phyloP scores from a whole-genome alignment of 768 basidiomycete genomes.

The Mycena crocata region DNA sequence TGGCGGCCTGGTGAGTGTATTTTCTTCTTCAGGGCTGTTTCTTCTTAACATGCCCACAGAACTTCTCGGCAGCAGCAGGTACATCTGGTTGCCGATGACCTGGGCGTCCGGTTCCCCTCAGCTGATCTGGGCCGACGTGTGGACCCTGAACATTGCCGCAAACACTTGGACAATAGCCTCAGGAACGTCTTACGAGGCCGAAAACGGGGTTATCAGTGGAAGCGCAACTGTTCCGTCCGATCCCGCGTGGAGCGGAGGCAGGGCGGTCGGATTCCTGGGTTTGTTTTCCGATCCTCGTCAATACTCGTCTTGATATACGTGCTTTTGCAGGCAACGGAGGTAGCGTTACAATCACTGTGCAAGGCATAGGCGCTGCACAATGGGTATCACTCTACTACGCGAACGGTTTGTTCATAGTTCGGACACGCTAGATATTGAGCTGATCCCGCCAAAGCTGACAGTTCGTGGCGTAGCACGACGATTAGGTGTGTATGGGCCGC shows the following conservation, averaged over 20 bases:
- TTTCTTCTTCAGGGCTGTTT: too few relatives aligned
- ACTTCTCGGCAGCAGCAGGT: constrained; percentile 65
- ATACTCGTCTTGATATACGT: not conserved
- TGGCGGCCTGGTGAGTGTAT: too few relatives aligned
- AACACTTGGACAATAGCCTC: constrained; percentile 62
- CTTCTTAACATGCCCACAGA: too few relatives aligned
- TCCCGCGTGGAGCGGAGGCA: constrained; percentile 63
- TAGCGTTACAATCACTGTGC: constrained; percentile 65
- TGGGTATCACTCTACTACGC: constrained; percentile 74
- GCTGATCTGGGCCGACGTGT: constrained; percentile 67
- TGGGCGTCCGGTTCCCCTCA: constrained; percentile 67
- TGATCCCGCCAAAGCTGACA: constrained; percentile 53
- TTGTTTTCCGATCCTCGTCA: constrained; percentile 13
- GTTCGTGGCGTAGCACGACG: constrained; percentile 68
- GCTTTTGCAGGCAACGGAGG: constrained; percentile 62
- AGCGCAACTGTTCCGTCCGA: constrained; percentile 56
- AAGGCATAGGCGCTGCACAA: constrained; percentile 63
- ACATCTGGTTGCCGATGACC: constrained; percentile 71
- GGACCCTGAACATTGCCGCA: constrained; percentile 62
- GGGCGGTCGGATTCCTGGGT: constrained; percentile 69
- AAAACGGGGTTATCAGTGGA: constrained; percentile 61
- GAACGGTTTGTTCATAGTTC: constrained; percentile 48
- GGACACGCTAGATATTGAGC: not conserved
- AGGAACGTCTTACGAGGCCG: constrained; percentile 69
- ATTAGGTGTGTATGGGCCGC: constrained; percentile 54